Conservation (phyloP, 768 basidiomycete species). For the Coprinellus aureogranulatus region DNA sequence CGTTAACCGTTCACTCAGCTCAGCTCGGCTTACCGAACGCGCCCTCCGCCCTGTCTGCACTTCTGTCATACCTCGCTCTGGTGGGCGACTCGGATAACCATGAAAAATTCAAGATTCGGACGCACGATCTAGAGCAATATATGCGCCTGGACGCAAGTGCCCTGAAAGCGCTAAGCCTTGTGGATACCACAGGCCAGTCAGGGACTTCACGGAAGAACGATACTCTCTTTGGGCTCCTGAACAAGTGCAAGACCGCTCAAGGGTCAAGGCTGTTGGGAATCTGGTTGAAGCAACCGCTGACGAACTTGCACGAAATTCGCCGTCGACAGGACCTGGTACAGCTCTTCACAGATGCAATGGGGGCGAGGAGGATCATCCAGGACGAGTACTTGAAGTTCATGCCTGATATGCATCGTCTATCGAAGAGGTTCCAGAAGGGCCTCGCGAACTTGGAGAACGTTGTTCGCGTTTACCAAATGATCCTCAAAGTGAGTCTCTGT, state of each 20-base stretch:
- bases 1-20: conserved; percentile 40
- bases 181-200: conserved; percentile 66
- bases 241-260: conserved; percentile 95
- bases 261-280: conserved; percentile 82
- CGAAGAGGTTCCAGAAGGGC: conserved; percentile 86
- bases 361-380: conserved; percentile 72
- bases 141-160: conserved; percentile 98
- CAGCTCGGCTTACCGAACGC: conserved; percentile 76
- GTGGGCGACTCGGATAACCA: conserved; percentile 75
- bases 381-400: conserved; percentile 86
- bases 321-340: conserved; percentile 88
- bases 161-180: conserved; percentile 81
- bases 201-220: conserved; percentile 73
- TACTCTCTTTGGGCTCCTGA: conserved; percentile 84
- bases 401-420: conserved; percentile 91
- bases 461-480: conserved; percentile 92
- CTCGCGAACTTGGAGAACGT: conserved; percentile 90
- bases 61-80: conserved; percentile 80
- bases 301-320: conserved; percentile 91
- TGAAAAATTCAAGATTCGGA: conserved; percentile 74
- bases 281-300: conserved; percentile 95
- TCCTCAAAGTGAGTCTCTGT: conserved; percentile 61
- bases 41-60: conserved; percentile 75
- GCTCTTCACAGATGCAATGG: conserved; percentile 75
- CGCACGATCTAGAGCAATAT: conserved; percentile 89